phyloP scores from a whole-genome alignment of 2,329 filamentous ascomycete species.

The Epicoccum nigrum region DNA sequence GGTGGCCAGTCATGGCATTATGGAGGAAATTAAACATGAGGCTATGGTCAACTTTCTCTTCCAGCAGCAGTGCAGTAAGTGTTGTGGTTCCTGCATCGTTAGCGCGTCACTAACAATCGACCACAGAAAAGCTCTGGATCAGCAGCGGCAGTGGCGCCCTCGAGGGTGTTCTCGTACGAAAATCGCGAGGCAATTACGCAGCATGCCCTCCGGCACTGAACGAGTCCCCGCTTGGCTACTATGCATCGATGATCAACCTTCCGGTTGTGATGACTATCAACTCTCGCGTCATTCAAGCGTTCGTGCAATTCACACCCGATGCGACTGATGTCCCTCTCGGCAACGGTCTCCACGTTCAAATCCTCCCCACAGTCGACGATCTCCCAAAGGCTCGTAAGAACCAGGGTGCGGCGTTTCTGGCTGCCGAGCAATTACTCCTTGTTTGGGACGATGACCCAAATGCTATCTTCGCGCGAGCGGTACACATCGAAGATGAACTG shows the following conservation, averaged over 20 bases:
- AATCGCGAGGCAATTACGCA: conserved; percentile 72
- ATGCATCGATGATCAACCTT: conserved; percentile 73
- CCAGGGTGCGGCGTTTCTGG: conserved; percentile 79
- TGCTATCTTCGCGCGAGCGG: conserved; percentile 70
- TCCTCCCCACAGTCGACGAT: conserved; percentile 74
- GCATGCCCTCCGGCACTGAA: conserved; percentile 71
- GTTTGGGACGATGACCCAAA: conserved; percentile 81
- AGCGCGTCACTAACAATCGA: conserved; percentile 10
- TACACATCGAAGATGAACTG: conserved; percentile 74
- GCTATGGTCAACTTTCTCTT: conserved; percentile 85
- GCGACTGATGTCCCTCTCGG: conserved; percentile 76
- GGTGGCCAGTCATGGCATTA: conserved; percentile 15
- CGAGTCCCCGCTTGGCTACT: conserved; percentile 67
- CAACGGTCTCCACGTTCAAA: conserved; percentile 78
- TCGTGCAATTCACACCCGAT: conserved; percentile 73
- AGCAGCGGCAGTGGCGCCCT: conserved; percentile 61
- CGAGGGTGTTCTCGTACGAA: conserved; percentile 66
- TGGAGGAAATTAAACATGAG: conserved; percentile 77
- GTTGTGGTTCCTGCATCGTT: conserved; percentile 2
- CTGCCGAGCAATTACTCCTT: conserved; percentile 71
- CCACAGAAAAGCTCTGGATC: conserved; percentile 67
- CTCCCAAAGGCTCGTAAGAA: conserved; percentile 74
- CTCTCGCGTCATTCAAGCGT: conserved; percentile 78
- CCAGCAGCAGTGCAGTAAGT: conserved; percentile 71
- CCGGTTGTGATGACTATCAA: conserved; percentile 81